Evolutionary conservation across 1,139 yeast species (phyloP), one percentile per base, ranked within the genome.

Genomic region (Kluyveromyces sp.): DNA sequence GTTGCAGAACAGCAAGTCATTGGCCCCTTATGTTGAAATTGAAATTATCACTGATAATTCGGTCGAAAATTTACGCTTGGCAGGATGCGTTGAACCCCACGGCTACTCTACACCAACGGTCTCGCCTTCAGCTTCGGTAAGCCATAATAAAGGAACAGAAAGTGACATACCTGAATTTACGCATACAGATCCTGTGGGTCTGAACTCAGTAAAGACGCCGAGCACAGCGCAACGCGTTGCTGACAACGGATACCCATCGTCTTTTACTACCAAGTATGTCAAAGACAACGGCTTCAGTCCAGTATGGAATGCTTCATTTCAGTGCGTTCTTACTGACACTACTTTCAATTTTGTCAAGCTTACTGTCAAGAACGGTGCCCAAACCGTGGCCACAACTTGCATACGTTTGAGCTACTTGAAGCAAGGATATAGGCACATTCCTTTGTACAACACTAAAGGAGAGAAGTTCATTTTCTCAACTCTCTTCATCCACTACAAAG

Each of bases 381-480:
- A 50, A 1, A 63, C 72, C 4, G 68, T 88, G 50, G 96, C 95
- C 0, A 64, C 73, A 1, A 66, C 71, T 46, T 72, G 85, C 46
- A 60, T 75, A 22, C 77, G 78, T 49, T 59, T 85, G 36, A 68
- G 71, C 26, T 72, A 77, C 49, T 59, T 89, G 50, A 79, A 77
- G 41, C 70, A 72, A 47, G 98, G 97, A 0, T 92, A 81, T 63
- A 71, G 96, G 44, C 92, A 86, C 56, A 64, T 88, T 16, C 86
- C 89, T 0, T 64, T 92, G 18, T 77, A 75, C 57, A 95, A 86
- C 58, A 57, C 71, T 26, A 77, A 78, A 47, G 97, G 97, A 1
- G 95, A 88, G 58, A 86, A 82, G 54, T 77, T 80, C 52, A 76
- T 85, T 4, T 85, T 84, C 60, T 83, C 95, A 4, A 80, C 88